Evolutionary conservation across 345 rosid genomes (phyloP).

Genomic region (Odontarrhena argentea): DNA sequence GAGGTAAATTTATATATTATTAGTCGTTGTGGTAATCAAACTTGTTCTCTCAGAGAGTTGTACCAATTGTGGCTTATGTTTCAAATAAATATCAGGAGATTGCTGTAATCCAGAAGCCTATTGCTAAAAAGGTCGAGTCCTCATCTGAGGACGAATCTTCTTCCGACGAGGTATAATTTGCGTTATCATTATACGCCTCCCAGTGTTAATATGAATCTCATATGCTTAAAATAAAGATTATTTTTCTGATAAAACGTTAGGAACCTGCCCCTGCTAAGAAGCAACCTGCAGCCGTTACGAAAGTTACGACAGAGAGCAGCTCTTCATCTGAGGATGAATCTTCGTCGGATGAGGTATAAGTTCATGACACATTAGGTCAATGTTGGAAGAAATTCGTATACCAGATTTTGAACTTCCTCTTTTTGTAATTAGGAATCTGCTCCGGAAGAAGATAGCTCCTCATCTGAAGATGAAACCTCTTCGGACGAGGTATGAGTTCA

Average conservation of each 20-base stretch:
- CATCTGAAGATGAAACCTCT: constrained; percentile 49
- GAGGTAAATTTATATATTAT: constrained; percentile 9
- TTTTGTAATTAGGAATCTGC: constrained; percentile 32
- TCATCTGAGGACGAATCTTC: constrained; percentile 48
- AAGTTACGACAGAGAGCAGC: constrained; percentile 37
- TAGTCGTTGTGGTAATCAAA: no score
- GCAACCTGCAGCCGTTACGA: constrained; percentile 30
- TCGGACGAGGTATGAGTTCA: constrained; percentile 38
- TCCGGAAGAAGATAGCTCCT: constrained; percentile 40
- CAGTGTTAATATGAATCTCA: not conserved
- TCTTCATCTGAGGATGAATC: constrained; percentile 48
- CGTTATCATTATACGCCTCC: not conserved
- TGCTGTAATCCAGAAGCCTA: not conserved
- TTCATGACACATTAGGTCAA: not conserved
- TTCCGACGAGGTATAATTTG: constrained; percentile 37
- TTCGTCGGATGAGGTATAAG: constrained; percentile 43
- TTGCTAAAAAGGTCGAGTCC: constrained; percentile 41
- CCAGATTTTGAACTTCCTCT: not conserved
- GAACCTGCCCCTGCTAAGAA: constrained; percentile 33
- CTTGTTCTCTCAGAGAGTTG: not conserved
- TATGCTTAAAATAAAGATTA: not conserved
- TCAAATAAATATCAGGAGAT: not conserved
- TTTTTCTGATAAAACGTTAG: constrained; percentile 8
- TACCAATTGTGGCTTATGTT: not conserved
- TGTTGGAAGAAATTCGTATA: not conserved